A percentile compares a stretch with the other conserved stretches of the same genome.
These are phyloP conservation scores for Bromus sterilis DNA, from an alignment of 176 grass and related monocot genomes.

Conservation along the genomic window DNA sequence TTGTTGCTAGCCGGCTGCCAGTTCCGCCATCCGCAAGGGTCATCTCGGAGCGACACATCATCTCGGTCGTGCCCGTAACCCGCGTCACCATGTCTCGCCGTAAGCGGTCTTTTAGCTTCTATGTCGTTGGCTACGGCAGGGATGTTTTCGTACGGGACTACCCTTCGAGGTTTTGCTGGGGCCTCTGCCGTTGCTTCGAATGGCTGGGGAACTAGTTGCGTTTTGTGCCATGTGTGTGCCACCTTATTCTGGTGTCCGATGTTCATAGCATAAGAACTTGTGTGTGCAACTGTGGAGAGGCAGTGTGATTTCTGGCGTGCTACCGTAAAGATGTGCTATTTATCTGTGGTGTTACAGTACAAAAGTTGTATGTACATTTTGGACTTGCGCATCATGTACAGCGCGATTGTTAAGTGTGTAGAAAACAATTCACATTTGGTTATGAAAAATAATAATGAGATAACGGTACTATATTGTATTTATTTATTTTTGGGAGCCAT, in stretches of 20 bases:
- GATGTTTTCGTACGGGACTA: conserved; percentile 83
- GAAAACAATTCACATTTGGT: neutral
- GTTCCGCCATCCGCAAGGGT: conserved; percentile 63
- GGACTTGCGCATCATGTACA: neutral
- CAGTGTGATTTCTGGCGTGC: neutral
- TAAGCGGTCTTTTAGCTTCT: conserved; percentile 68
- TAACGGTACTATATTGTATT: neutral
- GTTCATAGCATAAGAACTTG: neutral
- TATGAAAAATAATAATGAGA: neutral
- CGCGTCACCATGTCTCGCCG: conserved; percentile 60
- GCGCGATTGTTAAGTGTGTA: neutral
- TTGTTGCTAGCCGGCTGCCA: conserved; percentile 46
- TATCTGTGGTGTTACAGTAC: neutral
- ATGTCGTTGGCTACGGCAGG: conserved; percentile 59
- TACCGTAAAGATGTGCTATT: neutral
- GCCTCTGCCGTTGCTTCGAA: conserved; percentile 87
- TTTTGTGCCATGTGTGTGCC: neutral
- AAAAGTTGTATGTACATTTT: neutral
- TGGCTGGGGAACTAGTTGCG: conserved; percentile 44
- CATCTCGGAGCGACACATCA: conserved; percentile 73
- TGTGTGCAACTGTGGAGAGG: neutral
- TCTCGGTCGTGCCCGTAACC: conserved; percentile 77
- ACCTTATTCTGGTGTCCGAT: neutral
- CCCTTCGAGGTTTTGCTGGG: conserved; percentile 74
- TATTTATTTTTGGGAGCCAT: neutral